These are phyloP conservation scores for Pseudevernia furfuracea DNA, from an alignment of 495 filamentous ascomycete species.

Conservation along the genomic window DNA sequence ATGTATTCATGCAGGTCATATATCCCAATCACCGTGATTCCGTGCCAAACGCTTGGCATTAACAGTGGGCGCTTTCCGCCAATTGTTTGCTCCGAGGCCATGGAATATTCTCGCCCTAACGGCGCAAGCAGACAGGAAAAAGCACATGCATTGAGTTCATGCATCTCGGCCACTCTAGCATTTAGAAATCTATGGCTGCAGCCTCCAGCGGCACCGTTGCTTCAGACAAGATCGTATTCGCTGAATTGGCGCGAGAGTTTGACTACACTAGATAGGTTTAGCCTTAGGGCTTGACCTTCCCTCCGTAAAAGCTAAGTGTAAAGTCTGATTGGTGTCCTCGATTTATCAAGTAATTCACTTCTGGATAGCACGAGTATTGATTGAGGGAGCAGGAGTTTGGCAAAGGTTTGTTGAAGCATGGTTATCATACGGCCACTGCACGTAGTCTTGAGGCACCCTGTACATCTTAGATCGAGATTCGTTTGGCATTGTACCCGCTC, in stretches of 20 bases:
- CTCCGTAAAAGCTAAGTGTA: too few species aligned
- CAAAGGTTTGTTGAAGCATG: not conserved
- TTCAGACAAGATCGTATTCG: not conserved
- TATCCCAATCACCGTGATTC: not conserved
- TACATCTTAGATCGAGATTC: not conserved
- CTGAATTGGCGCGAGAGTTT: not conserved
- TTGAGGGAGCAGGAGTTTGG: not conserved
- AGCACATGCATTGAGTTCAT: slow-evolving; percentile 15
- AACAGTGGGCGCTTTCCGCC: slow-evolving; percentile 5
- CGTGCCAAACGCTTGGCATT: not conserved
- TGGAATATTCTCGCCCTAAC: not conserved
- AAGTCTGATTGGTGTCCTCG: too few species aligned
- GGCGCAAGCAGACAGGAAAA: not conserved
- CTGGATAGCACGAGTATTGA: too few species aligned
- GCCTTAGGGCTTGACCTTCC: not conserved
- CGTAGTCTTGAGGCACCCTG: slow-evolving; percentile 1
- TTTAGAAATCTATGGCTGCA: not conserved
- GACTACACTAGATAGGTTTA: not conserved
- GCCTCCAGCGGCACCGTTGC: slow-evolving; percentile 4
- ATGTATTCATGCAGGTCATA: slow-evolving; percentile 9
- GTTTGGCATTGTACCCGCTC: slow-evolving; percentile 25
- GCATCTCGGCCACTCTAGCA: slow-evolving; percentile 10
- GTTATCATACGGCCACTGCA: not conserved
- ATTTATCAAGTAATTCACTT: too few species aligned
- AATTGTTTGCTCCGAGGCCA: slow-evolving; percentile 6